phyloP scores from a whole-genome alignment of 805 yeast species.

The Yarrowia yakushimensis region DNA sequence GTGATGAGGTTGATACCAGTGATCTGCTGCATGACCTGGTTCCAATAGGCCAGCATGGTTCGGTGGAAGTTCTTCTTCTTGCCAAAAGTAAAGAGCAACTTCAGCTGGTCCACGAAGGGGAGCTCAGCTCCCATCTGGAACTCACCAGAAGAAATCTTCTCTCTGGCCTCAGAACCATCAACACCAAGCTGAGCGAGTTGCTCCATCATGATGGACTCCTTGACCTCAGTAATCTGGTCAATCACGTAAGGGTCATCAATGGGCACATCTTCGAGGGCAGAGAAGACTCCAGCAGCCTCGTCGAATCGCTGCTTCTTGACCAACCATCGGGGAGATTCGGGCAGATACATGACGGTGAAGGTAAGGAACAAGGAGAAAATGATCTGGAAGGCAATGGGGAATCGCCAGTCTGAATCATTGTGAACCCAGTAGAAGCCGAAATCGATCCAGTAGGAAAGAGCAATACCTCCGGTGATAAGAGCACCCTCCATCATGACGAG shows the following conservation, averaged over 20 bases:
- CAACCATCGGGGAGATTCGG: slow-evolving; percentile 84
- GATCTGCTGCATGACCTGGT: slow-evolving; percentile 68
- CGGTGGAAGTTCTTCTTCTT: slow-evolving; percentile 26
- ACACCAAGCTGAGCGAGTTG: slow-evolving; percentile 19
- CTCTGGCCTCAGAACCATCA: neutral
- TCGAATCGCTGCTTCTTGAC: slow-evolving; percentile 61
- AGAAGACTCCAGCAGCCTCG: slow-evolving; percentile 43
- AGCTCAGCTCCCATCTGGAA: slow-evolving; percentile 18
- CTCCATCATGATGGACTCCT: slow-evolving; percentile 23
- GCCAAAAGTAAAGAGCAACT: slow-evolving; percentile 14
- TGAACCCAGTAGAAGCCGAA: slow-evolving; percentile 50
- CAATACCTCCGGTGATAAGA: slow-evolving; percentile 69
- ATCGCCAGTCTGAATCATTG: slow-evolving; percentile 64
- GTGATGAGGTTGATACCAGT: slow-evolving; percentile 88
- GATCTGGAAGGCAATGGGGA: slow-evolving; percentile 72
- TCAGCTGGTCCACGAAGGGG: slow-evolving; percentile 2
- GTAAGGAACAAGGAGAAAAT: slow-evolving; percentile 56
- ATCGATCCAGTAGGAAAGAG: slow-evolving; percentile 55
- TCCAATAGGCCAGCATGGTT: slow-evolving; percentile 40
- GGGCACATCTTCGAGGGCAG: slow-evolving; percentile 20
- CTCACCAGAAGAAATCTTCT: neutral
- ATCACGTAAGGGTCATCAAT: slow-evolving; percentile 15
- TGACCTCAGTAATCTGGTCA: slow-evolving; percentile 9
- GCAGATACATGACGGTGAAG: slow-evolving; percentile 58
- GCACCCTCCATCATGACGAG: slow-evolving; percentile 70